Evolutionary conservation across 73 alveolate genomes (phyloP), one percentile per base, ranked within the genome.

Genomic region (Paramecium tetraurelia): DNA sequence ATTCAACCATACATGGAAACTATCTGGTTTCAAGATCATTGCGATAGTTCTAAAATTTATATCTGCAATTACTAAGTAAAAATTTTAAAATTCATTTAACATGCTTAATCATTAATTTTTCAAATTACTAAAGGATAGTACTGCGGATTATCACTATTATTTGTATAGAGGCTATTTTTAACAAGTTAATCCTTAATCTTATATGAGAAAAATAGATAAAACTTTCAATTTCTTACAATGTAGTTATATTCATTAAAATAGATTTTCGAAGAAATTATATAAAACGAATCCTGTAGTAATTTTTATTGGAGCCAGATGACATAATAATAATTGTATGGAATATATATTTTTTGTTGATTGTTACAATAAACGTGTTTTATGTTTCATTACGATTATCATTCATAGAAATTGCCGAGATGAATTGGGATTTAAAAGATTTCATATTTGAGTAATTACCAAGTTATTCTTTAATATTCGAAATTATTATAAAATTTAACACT

Each of bases 251-350:
- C 9, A 68, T 68, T 68, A 14, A 14, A 4, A 20, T 35, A 68
- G 41, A 29, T 33, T 68, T 24, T 24, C n/a, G 48, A 68, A 68
- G 85, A 4, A 29, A 68, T 68, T 53, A 53, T 53, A 1, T 68
- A 8, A 35, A 35, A 31, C 24, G 48, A 68, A 24, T 68, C 4
- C 14, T 33, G 48, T 22, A 22, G 27, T 33, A 12, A 5, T 36
- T 75, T 44, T 40, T 75, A 75, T 33, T 75, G 20, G 48, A 75
- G 35, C 87, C 87, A 4, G 87, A 75, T 75, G 87, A 75, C 59
- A 75, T 29, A 29, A 21, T 33, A 31, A 75, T 75, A 3, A 75
- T 75, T 3, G 3, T 75, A 0, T 75, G 87, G 87, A 75, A 75
- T 75, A 36, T 75, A n/a, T 75, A 75, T 75, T 7, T 75, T 20